These are phyloP conservation scores for Sclerotinia spermophila DNA, from an alignment of 2,329 filamentous ascomycete genomes.

Conservation along the genomic window DNA sequence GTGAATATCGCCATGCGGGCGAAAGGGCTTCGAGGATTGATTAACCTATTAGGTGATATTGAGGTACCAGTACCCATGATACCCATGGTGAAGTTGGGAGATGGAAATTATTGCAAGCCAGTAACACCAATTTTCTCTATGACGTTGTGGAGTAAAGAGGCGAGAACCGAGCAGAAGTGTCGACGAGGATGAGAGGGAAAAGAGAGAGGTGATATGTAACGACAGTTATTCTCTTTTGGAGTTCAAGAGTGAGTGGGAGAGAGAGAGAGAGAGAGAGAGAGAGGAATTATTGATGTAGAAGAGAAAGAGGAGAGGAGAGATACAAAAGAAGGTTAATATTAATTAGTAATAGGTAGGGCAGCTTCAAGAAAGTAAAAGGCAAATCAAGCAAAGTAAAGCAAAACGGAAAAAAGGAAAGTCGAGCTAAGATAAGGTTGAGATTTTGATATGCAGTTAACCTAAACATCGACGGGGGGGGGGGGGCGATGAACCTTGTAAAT, in stretches of 20 bases:
- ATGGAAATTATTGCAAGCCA: background rate
- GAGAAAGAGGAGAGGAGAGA: background rate
- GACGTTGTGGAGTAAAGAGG: background rate
- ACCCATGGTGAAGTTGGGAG: background rate
- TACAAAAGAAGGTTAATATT: background rate
- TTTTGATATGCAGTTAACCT: conserved; percentile 6
- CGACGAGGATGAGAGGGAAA: background rate
- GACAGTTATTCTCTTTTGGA: background rate
- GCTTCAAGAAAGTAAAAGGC: background rate
- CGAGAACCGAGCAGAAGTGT: background rate
- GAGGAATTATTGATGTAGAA: background rate
- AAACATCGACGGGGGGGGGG: background rate
- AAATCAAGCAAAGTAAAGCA: background rate
- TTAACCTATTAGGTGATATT: conserved; percentile 11
- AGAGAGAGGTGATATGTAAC: background rate
- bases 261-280: background rate
- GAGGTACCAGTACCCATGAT: conserved; percentile 16
- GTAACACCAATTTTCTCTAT: background rate
- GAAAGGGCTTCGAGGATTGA: conserved; percentile 28
- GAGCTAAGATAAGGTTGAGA: conserved; percentile 2
- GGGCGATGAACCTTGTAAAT: background rate
- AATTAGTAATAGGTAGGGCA: background rate
- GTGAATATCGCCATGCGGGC: conserved; percentile 27
- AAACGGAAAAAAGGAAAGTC: background rate
- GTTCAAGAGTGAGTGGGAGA: background rate